phyloP scores from a whole-genome alignment of 2,329 filamentous ascomycete genomes.

The Metarhizium anisopliae region DNA sequence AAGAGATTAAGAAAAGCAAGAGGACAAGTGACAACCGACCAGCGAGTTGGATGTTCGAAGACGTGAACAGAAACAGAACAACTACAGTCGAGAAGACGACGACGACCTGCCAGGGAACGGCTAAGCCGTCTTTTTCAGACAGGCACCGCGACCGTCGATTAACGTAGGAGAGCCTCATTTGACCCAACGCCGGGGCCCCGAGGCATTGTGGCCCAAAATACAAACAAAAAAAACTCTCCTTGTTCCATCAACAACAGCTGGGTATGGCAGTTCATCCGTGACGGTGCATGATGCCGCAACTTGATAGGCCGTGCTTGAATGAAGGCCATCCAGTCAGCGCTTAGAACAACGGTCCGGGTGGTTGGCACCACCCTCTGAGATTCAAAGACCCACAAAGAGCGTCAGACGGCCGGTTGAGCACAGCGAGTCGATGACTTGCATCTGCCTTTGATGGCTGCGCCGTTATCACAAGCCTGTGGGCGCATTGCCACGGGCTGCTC shows the following conservation, averaged over 20 bases:
- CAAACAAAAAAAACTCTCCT: slow-evolving; percentile 6
- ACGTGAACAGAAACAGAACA: slow-evolving; percentile 5
- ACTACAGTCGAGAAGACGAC: slow-evolving; percentile 4
- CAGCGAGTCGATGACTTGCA: slow-evolving; percentile 36
- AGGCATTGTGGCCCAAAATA: slow-evolving; percentile 9
- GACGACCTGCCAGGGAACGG: background rate
- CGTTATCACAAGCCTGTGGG: background rate
- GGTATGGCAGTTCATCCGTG: slow-evolving; percentile 13
- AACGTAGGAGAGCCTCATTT: slow-evolving; percentile 9
- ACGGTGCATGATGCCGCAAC: slow-evolving; percentile 15
- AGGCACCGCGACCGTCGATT: slow-evolving; percentile 1
- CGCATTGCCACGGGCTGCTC: slow-evolving; percentile 17
- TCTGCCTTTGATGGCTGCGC: slow-evolving; percentile 7
- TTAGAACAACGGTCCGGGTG: slow-evolving; percentile 24
- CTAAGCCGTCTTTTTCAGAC: background rate
- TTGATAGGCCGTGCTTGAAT: slow-evolving; percentile 23
- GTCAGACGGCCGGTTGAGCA: slow-evolving; percentile 25
- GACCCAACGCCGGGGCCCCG: slow-evolving; percentile 6
- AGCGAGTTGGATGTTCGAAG: slow-evolving; percentile 8
- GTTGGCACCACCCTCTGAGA: slow-evolving; percentile 26
- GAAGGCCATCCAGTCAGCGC: slow-evolving; percentile 25
- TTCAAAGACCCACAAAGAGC: slow-evolving; percentile 25
- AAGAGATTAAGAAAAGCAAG: slow-evolving; percentile 10
- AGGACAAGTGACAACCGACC: slow-evolving; percentile 7
- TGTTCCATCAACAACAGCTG: slow-evolving; percentile 11